phyloP scores from a whole-genome alignment of 345 rosid species.

The Crucihimalaya himalaica region DNA sequence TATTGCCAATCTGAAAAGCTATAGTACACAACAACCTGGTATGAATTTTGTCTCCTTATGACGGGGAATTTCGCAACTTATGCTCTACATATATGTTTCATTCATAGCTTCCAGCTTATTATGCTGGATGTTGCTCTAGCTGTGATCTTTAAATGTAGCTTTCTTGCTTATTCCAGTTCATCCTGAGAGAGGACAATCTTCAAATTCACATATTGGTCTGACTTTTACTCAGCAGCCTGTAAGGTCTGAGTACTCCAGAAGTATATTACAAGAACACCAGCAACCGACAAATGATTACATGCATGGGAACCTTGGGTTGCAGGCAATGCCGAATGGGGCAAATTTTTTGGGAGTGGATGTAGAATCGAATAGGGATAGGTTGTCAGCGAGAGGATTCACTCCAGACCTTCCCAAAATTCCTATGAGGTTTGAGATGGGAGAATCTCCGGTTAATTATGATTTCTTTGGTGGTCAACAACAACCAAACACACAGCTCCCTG shows the following conservation, averaged over 20 bases:
- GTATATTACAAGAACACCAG: constrained; percentile 57
- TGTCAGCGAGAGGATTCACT: constrained; percentile 55
- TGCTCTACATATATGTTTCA: constrained; percentile 27
- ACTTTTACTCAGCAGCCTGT: constrained; percentile 52
- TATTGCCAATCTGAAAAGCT: constrained; percentile 58
- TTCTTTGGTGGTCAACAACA: constrained; percentile 74
- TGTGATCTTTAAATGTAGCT: constrained; percentile 24
- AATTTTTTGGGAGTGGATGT: constrained; percentile 65
- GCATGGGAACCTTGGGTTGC: constrained; percentile 56
- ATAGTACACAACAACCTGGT: constrained; percentile 66
- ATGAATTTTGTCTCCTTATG: constrained; percentile 27
- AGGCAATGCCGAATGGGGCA: constrained; percentile 57
- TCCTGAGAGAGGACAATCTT: constrained; percentile 52
- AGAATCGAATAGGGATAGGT: constrained; percentile 54
- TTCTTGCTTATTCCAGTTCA: constrained; percentile 57
- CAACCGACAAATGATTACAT: constrained; percentile 62
- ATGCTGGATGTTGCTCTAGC: no score
- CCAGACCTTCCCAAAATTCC: constrained; percentile 52
- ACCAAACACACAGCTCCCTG: constrained; percentile 57
- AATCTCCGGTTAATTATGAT: constrained; percentile 68
- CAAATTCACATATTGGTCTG: constrained; percentile 57
- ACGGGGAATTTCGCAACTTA: background rate
- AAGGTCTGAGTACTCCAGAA: constrained; percentile 60
- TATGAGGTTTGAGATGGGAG: constrained; percentile 55
- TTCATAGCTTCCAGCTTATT: no score